Base-by-base conservation (phyloP, 805 yeast genomes). In the Teunomyces pallodes region DNA sequence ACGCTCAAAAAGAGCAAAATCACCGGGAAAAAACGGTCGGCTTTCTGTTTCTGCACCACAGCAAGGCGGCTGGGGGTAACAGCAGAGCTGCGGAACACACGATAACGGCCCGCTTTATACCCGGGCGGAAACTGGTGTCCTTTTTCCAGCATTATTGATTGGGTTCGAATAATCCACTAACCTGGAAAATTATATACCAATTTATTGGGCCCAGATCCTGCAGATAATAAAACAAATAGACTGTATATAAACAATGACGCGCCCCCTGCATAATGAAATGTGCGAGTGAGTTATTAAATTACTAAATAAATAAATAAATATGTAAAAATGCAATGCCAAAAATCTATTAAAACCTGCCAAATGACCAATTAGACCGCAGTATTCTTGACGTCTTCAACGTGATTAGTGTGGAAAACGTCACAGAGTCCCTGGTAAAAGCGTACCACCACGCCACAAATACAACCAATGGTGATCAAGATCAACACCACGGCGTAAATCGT, bases 401-500 rank as follows among this genome's bases (percentile, higher is more conserved):
- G 30, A 20, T 38, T n/a, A 24, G 4, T 16, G 17, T 16, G 17
- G 8, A 38, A 38, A 5, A 38, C 41, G 1, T 38, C 41, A 14
- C 13, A 9, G 7, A 38, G 26, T 3, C 41, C 41, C 20, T 38
- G 30, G 14, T 12, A 12, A 4, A 29, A 20, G 2, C 45, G 27
- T 8, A 29, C 32, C 8, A 60, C 35, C 5, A 59, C 60, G 0
- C 76, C 77, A 20, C 55, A 5, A 9, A 64, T 50, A 48, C 77
- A 72, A 6, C 69, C 66, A 13, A 61, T 45, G 8, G 72, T 65
- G 9, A 82, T 67, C 0, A 77, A 12, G 9, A 84, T 67, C 43
- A 84, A 76, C 2, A 74, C 59, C 10, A 71, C 73, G 0, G 83
- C 83, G 58, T 86, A 87, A 3, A 87, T 76, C 5, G 83, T 73